These are phyloP conservation scores for Pterocarpus santalinus DNA, from an alignment of 306 rosid genomes.

Conservation along the genomic window DNA sequence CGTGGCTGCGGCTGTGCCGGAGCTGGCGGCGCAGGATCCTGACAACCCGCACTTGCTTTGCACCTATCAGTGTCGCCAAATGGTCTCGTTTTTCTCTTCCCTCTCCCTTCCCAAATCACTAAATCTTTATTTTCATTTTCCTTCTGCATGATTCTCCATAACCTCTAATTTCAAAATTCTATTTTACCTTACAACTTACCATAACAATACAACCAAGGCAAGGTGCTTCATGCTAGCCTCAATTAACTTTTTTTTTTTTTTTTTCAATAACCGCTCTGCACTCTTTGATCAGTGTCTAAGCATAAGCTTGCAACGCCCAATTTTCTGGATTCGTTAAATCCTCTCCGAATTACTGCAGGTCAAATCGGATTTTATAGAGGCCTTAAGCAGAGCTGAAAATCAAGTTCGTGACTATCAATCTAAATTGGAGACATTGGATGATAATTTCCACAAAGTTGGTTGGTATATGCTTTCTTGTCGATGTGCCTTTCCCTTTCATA, in stretches of 20 bases:
- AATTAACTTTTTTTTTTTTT: too few species aligned
- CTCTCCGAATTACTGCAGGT: conserved; percentile 54
- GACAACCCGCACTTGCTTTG: conserved; percentile 57
- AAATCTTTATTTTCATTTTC: not conserved
- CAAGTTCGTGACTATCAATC: conserved; percentile 76
- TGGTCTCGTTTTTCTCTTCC: conserved; percentile 57
- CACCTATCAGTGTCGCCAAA: conserved; percentile 98
- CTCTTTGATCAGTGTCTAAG: not conserved
- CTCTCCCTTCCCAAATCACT: not conserved
- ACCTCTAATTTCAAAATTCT: not conserved
- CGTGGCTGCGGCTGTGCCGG: conserved; percentile 51
- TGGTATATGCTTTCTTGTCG: conserved; percentile 42
- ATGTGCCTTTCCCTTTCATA: conserved; percentile 13
- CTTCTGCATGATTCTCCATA: not conserved
- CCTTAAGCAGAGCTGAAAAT: conserved; percentile 81
- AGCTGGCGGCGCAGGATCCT: conserved; percentile 45
- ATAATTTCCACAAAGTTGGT: conserved; percentile 74
- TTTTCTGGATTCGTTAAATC: not conserved
- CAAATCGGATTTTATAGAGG: conserved; percentile 84
- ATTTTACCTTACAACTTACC: too few species aligned
- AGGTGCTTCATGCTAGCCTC: too few species aligned
- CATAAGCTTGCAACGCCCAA: not conserved
- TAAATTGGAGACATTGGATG: conserved; percentile 58
- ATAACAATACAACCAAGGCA: too few species aligned
- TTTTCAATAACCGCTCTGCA: too few species aligned